Evolutionary conservation across 2,329 filamentous ascomycete genomes (phyloP), one percentile per base, ranked within the genome.

Genomic region (Clarireedia homoeocarpa): DNA sequence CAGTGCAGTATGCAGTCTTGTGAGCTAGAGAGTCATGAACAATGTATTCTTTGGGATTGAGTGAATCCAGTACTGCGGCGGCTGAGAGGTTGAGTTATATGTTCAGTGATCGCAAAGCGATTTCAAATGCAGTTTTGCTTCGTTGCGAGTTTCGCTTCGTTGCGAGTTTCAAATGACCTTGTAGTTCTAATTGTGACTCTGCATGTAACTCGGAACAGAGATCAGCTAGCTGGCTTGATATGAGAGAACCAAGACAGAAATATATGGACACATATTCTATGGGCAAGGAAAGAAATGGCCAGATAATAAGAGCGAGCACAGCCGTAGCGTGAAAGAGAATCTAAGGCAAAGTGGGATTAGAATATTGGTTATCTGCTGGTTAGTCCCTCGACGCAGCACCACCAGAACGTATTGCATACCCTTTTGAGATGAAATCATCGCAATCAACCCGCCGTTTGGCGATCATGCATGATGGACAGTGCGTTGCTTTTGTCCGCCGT

Each of bases 121-220:
- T 20, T 20, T 20, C 20, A 20, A 20, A 20, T 20, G 20, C 20
- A 20, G 20, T 20, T 20, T 20, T 20, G 20, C 20, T 20, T 20
- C 20, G 20, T 20, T 20, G 20, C 20, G 20, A 20, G 20, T 20
- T 20, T 20, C 12, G 34, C 44, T 48, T 48, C 51, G 34, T 40
- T 23, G 23, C 44, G 39, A 48, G 44, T 53, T 53, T 53, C 51
- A 48, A 48, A 53, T 48, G 23, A n/a, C 6, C 27, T 39, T 20
- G 30, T 30, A n/a, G 17, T 5, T 47, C 14, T 6, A 46, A 14
- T 10, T 9, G 30, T 12, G 1, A 34, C 30, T 34, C 27, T 30
- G 14, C 34, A 26, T 17, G 50, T 36, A 52, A 52, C n/a, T n/a
- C n/a, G 23, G 38, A 7, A 6, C 6, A 30, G 27, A 30, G 10